Conservation (phyloP, 371 early-diverging fungal genomes). For the Rhizopus delemar region DNA sequence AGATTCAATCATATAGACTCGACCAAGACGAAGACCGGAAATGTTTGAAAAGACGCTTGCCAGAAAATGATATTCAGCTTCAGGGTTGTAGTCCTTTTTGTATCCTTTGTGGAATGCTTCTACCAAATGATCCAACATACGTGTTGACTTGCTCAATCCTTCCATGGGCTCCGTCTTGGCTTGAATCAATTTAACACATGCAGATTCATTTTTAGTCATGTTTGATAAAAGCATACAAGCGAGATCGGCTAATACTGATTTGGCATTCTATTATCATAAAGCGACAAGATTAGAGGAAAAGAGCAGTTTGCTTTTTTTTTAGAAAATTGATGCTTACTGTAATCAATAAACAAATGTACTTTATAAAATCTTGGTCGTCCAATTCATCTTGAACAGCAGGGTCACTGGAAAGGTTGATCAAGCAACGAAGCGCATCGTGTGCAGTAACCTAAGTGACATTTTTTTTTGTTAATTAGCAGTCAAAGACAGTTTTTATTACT, state of each 20-base stretch:
- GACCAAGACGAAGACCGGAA: slow-evolving; percentile 69
- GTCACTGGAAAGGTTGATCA: slow-evolving; percentile 85
- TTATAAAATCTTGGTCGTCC: slow-evolving; percentile 67
- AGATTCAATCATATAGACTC: slow-evolving; percentile 69
- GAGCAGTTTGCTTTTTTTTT: background rate
- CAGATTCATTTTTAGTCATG: slow-evolving; percentile 73
- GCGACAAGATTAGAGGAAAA: slow-evolving; percentile 15
- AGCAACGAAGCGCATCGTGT: slow-evolving; percentile 78
- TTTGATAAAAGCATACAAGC: slow-evolving; percentile 93
- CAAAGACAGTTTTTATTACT: background rate
- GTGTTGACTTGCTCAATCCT: slow-evolving; percentile 43
- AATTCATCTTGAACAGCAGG: slow-evolving; percentile 58
- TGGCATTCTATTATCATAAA: slow-evolving; percentile 42
- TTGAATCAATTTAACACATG: slow-evolving; percentile 59
- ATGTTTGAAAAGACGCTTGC: slow-evolving; percentile 92
- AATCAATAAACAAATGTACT: slow-evolving; percentile 67
- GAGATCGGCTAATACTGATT: slow-evolving; percentile 70
- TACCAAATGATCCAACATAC: slow-evolving; percentile 78
- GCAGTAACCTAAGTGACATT: slow-evolving; percentile 63
- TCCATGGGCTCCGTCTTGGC: slow-evolving; percentile 44
- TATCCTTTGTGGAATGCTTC: slow-evolving; percentile 85
- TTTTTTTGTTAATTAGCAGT: background rate
- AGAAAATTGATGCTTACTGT: slow-evolving; percentile 42
- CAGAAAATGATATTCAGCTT: slow-evolving; percentile 83
- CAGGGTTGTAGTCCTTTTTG: slow-evolving; percentile 74